A percentile compares a stretch with the other conserved stretches of the same genome.
Conservation (phyloP, 305 asterid genomes). For the Fraxinus platypoda region DNA sequence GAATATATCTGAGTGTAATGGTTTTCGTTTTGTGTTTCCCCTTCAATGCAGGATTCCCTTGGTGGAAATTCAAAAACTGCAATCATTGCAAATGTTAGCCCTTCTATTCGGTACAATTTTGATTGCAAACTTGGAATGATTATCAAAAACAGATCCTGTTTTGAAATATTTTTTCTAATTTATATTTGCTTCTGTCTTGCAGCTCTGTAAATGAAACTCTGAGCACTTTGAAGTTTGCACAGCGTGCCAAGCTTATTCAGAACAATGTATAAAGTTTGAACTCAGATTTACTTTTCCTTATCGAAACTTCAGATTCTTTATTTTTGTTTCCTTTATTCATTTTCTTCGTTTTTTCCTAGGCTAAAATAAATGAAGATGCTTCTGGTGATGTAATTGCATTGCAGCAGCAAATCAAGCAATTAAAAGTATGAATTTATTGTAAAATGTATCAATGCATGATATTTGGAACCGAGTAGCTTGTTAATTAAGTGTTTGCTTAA, state of each 20-base stretch:
- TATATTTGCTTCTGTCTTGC: slow-evolving; percentile 28
- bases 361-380: slow-evolving; percentile 91
- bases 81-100: slow-evolving; percentile 84
- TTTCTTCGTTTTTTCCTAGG: slow-evolving; percentile 41
- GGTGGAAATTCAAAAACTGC: slow-evolving; percentile 90
- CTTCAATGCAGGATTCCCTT: slow-evolving; percentile 70
- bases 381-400: slow-evolving; percentile 68
- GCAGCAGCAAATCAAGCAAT: slow-evolving; percentile 70
- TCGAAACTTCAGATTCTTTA: background rate
- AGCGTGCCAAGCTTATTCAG: slow-evolving; percentile 84
- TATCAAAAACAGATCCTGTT: slow-evolving; percentile 7
- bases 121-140: slow-evolving; percentile 1
- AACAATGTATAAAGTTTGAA: slow-evolving; percentile 54
- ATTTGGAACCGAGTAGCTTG: slow-evolving; percentile 24
- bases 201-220: slow-evolving; percentile 78
- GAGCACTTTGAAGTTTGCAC: slow-evolving; percentile 88
- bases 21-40: slow-evolving; percentile 21
- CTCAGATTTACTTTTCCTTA: slow-evolving; percentile 15
- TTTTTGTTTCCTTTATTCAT: slow-evolving; percentile 16
- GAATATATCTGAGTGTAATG: slow-evolving; percentile 18
- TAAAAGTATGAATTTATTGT: slow-evolving; percentile 52
- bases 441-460: slow-evolving; percentile 12
- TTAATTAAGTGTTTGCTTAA: slow-evolving; percentile 25
- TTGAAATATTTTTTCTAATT: background rate
- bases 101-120: slow-evolving; percentile 61